Conservation (phyloP, 1,284 basidiomycete species). For the Blastosporella zonata region DNA sequence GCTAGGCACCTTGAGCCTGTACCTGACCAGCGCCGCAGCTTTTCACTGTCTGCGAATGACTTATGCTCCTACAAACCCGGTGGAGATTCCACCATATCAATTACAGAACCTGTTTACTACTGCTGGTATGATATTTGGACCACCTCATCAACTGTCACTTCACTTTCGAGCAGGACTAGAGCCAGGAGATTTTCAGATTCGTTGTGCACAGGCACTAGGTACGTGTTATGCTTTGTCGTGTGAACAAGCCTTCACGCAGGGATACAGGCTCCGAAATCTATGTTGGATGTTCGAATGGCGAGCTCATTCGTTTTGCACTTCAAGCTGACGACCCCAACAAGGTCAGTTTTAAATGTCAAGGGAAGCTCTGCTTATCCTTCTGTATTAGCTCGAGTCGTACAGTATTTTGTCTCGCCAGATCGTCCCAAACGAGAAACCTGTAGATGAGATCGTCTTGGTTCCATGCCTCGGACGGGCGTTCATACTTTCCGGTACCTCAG, state of each 20-base stretch:
- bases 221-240: constrained; percentile 12
- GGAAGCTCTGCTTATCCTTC: not conserved
- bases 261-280: constrained; percentile 66
- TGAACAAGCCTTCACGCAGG: not conserved
- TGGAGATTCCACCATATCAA: constrained; percentile 60
- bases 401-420: constrained; percentile 64
- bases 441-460: constrained; percentile 76
- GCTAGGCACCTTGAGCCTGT: not conserved
- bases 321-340: constrained; percentile 51
- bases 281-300: constrained; percentile 70
- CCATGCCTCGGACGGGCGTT: constrained; percentile 72
- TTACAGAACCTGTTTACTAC: constrained; percentile 48
- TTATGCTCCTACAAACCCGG: constrained; percentile 30
- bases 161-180: constrained; percentile 14
- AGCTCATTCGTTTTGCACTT: constrained; percentile 64
- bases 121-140: constrained; percentile 19
- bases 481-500: constrained; percentile 62
- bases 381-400: constrained; percentile 57
- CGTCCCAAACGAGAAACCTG: constrained; percentile 57
- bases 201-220: constrained; percentile 51
- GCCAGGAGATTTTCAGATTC: constrained; percentile 25
- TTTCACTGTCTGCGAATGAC: constrained; percentile 19
- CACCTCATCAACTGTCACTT: not conserved
- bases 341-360: constrained; percentile 33
- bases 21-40: not conserved